A percentile compares a stretch with the other conserved stretches of the same genome.
These are phyloP conservation scores for Aspergillus phoenicis DNA, from an alignment of 2,329 filamentous ascomycete species.

Conservation along the genomic window DNA sequence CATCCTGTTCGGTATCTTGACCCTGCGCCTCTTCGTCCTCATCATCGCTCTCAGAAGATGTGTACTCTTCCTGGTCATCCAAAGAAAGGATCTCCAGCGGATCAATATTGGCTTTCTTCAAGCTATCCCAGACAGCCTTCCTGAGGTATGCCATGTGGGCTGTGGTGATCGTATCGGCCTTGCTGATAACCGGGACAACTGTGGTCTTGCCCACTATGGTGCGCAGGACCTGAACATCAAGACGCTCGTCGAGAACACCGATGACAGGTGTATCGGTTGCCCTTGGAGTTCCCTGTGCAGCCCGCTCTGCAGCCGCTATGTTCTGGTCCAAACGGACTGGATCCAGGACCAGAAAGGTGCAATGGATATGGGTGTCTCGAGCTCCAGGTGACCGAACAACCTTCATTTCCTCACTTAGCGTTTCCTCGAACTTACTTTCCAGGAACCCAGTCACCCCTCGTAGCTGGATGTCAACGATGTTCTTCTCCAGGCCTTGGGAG, in stretches of 20 bases:
- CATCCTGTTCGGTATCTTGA: slow-evolving; percentile 31
- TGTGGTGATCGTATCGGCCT: slow-evolving; percentile 94
- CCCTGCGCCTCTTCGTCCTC: slow-evolving; percentile 43
- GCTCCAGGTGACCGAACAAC: slow-evolving; percentile 89
- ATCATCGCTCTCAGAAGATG: slow-evolving; percentile 51
- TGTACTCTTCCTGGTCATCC: slow-evolving; percentile 71
- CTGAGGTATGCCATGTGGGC: slow-evolving; percentile 93
- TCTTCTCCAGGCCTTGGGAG: slow-evolving; percentile 91
- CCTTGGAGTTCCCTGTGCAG: slow-evolving; percentile 57
- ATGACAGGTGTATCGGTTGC: slow-evolving; percentile 47
- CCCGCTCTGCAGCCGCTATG: slow-evolving; percentile 66
- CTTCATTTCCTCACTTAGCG: slow-evolving; percentile 96
- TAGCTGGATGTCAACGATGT: slow-evolving; percentile 89
- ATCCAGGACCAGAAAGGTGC: slow-evolving; percentile 88
- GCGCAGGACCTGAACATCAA: slow-evolving; percentile 87
- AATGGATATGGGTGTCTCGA: slow-evolving; percentile 96
- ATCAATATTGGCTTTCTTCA: slow-evolving; percentile 84
- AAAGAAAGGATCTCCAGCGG: slow-evolving; percentile 84
- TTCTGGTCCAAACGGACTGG: slow-evolving; percentile 83
- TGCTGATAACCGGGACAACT: slow-evolving; percentile 91
- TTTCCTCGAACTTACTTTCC: slow-evolving; percentile 98
- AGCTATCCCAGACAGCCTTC: slow-evolving; percentile 82
- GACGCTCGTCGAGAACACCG: slow-evolving; percentile 78
- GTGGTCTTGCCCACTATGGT: slow-evolving; percentile 91
- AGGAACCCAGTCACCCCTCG: slow-evolving; percentile 89